Evolutionary conservation across 345 rosid genomes (phyloP), one percentile per base, ranked within the genome.

Genomic region (Rubroshorea leprosula): DNA sequence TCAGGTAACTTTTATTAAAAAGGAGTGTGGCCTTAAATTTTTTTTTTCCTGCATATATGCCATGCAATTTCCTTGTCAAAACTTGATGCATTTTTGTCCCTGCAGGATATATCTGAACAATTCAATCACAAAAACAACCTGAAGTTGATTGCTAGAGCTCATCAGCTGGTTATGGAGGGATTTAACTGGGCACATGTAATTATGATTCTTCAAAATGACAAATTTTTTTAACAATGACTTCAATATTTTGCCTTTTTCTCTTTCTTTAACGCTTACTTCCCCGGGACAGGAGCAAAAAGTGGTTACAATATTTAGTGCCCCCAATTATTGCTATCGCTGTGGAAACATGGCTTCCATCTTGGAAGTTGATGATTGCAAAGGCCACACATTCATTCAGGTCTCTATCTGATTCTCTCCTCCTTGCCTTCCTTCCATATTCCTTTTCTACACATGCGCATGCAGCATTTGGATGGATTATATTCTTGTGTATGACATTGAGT

Each of bases 291-390:
- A 93, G 59, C 96, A 89, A 85, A 93, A 93, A 77, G 99, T 89
- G 73, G 99, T 93, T 35, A 93, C 94, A 10, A 87, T 93, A 64
- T 93, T 93, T 68, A 93, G 96, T 73, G 97, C 97, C 21, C 99
- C 99, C 50, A 93, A 93, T 69, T 89, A 89, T 67, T 93, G 96
- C 74, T 93, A 93, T 62, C 99, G 97, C 48, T 93, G 99, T 72
- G 99, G 99, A 61, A 93, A 93, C 84, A 93, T 89, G 99, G 99
- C 99, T 61, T 93, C 97, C 8, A 89, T 93, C 67, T 74, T 93
- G 72, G 99, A 93, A 80, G 97, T 93, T 22, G 99, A 93, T 54
- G 96, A 87, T 76, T 86, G 85, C 94, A 79, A 76, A 68, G 79
- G 76, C 66, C 97, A 85, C 73, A 80, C 91, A 4, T 93, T 93